These are phyloP conservation scores for Nitzschia putrida DNA, from an alignment of 108 stramenopile species.

Conservation along the genomic window DNA sequence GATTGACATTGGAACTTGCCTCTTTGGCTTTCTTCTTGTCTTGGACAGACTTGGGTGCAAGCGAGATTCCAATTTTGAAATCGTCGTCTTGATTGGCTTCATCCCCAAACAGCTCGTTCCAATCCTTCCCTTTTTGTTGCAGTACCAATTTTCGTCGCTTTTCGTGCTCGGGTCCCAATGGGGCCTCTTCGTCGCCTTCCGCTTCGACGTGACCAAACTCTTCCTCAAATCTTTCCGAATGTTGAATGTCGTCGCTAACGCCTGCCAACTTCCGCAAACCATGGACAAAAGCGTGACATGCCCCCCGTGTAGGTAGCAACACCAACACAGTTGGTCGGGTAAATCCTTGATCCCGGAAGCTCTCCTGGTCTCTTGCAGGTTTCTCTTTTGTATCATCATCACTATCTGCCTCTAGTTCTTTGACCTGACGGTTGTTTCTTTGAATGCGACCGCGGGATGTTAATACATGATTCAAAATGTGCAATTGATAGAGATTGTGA, in stretches of 20 bases:
- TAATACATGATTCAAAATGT: constrained; percentile 78
- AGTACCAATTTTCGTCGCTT: constrained; percentile 46
- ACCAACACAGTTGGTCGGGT: constrained; percentile 80
- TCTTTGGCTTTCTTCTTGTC: constrained; percentile 21
- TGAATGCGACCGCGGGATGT: constrained; percentile 64
- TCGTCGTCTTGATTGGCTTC: constrained; percentile 91
- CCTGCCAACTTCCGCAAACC: constrained; percentile 54
- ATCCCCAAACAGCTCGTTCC: constrained; percentile 89
- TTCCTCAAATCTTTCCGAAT: constrained; percentile 68
- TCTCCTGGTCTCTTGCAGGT: constrained; percentile 21
- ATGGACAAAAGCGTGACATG: constrained; percentile 71
- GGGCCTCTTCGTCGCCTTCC: constrained; percentile 35
- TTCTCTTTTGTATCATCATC: constrained; percentile 14
- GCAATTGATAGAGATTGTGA: constrained; percentile 53
- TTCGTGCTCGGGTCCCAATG: constrained; percentile 26
- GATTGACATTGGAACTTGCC: constrained; percentile 41
- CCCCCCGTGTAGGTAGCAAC: constrained; percentile 77
- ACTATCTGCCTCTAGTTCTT: constrained; percentile 29
- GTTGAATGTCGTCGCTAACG: constrained; percentile 21
- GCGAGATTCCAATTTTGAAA: constrained; percentile 88
- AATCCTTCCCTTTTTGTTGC: constrained; percentile 77
- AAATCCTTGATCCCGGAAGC: constrained; percentile 86
- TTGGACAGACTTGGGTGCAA: constrained; percentile 62
- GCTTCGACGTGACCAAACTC: constrained; percentile 61
- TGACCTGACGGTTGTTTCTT: constrained; percentile 64